These are phyloP conservation scores for Xerophyta viscosa DNA, from an alignment of 106 monocot species.

Conservation along the genomic window DNA sequence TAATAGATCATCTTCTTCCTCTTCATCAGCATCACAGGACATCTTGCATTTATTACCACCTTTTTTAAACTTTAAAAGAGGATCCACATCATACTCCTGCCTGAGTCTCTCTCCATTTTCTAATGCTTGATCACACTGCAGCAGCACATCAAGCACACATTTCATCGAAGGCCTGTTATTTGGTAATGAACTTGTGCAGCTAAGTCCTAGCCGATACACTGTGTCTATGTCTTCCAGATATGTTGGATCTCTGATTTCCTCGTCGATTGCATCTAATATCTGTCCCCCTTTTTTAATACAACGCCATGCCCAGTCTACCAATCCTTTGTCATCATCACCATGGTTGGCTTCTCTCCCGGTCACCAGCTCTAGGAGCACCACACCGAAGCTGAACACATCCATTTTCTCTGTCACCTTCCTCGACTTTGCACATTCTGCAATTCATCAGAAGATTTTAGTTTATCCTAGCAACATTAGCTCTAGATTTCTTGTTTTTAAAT, in stretches of 20 bases:
- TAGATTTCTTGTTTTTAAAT: too few relatives aligned
- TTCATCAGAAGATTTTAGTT: too few relatives aligned
- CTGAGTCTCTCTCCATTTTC: not conserved
- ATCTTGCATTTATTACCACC: conserved; percentile 18
- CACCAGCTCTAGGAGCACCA: conserved; percentile 25
- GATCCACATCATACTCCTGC: conserved; percentile 6
- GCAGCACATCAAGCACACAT: not conserved
- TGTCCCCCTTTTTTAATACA: not conserved
- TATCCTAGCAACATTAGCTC: too few relatives aligned
- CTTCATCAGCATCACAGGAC: conserved; percentile 4
- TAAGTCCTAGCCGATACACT: not conserved
- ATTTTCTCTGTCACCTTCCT: conserved; percentile 24
- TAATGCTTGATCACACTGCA: not conserved
- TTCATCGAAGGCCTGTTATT: not conserved
- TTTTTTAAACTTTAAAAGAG: conserved; percentile 4
- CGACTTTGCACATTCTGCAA: conserved; percentile 11
- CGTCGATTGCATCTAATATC: not conserved
- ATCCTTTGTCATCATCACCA: not conserved
- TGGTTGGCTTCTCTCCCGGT: conserved; percentile 20
- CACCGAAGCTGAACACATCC: conserved; percentile 33
- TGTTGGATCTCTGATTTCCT: not conserved
- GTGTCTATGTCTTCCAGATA: conserved; percentile 1
- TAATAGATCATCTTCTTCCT: not conserved
- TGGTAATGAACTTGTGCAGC: not conserved
- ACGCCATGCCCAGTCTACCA: not conserved